Evolutionary conservation across 257 asterid genomes (phyloP), one percentile per base, ranked within the genome.

Genomic region (Ehretia macrophylla): DNA sequence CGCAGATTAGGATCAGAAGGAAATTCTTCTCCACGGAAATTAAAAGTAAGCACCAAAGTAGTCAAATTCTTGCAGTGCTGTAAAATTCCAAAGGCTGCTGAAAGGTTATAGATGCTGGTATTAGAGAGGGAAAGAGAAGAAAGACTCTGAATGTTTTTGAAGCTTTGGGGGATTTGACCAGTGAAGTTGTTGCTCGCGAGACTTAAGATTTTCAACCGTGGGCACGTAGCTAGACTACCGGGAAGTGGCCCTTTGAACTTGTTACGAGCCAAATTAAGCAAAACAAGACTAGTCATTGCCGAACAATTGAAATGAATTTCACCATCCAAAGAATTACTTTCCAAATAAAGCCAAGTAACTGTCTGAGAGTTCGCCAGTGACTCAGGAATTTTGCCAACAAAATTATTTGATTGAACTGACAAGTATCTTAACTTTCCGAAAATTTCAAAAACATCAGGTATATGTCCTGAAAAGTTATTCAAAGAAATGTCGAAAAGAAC

Each of bases 131-230:
- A 89, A 50, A 89, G 74, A 61, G 68, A 81, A 9, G 84, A 32
- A 44, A 89, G 97, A 17, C 70, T 72, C 61, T 39, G 75, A 45
- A 89, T 84, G 58, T 79, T 77, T 79, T 52, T 77, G 82, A 86
- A 86, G 57, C 76, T 86, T 72, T 79, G 85, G 0, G 97, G 97
- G 58, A 89, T 61, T 68, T 84, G 79, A 57, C 92, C 97, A 8
- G 62, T 48, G 64, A 89, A 80, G 63, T 56, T 47, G 72, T 64
- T 82, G 66, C 59, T 77, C 4, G 84, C 94, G n/a, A 89, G 80
- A 72, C 82, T 84, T 20, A 89, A 42, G 18, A 72, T 75, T 40
- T 65, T 81, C 66, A 89, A 59, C 17, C 17, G 56, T 10, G 68
- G 71, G 61, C 95, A 89, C 20, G 62, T 14, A 39, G 94, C 83